Conservation (phyloP, 148 eudicot species). For the Salicornia ramosissima region DNA sequence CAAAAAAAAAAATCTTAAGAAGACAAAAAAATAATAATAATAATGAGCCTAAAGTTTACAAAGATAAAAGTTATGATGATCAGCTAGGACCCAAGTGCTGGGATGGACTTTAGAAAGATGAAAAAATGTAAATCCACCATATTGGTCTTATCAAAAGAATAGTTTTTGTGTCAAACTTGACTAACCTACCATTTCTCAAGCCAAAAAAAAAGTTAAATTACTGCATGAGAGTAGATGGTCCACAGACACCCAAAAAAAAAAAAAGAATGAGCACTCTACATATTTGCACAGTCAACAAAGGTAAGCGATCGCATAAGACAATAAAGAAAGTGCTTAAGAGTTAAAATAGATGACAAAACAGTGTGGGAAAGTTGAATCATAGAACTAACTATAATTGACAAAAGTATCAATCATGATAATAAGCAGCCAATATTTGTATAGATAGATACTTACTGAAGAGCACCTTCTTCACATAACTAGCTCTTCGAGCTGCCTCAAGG, state of each 20-base stretch:
- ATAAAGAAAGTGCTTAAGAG: not conserved
- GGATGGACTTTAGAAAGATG: not conserved
- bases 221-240: not conserved
- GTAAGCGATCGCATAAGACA: not conserved
- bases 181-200: not conserved
- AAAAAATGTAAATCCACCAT: not conserved
- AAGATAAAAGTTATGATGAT: not conserved
- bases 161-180: not conserved
- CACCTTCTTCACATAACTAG: constrained; percentile 75
- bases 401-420: not conserved
- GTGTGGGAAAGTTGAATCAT: not conserved
- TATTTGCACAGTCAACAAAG: not conserved
- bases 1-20: not conserved
- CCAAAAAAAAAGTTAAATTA: not conserved
- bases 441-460: constrained; percentile 56
- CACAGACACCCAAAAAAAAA: not conserved
- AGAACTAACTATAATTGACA: not conserved
- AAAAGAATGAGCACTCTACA: not conserved
- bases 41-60: not conserved
- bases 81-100: not conserved
- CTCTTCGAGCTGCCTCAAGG: constrained; percentile 93
- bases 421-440: not conserved
- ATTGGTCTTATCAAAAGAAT: not conserved
- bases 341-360: not conserved
- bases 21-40: not conserved